Evolutionary conservation across 352 stramenopile species (phyloP).

Genomic region (Phytophthora sp.): DNA sequence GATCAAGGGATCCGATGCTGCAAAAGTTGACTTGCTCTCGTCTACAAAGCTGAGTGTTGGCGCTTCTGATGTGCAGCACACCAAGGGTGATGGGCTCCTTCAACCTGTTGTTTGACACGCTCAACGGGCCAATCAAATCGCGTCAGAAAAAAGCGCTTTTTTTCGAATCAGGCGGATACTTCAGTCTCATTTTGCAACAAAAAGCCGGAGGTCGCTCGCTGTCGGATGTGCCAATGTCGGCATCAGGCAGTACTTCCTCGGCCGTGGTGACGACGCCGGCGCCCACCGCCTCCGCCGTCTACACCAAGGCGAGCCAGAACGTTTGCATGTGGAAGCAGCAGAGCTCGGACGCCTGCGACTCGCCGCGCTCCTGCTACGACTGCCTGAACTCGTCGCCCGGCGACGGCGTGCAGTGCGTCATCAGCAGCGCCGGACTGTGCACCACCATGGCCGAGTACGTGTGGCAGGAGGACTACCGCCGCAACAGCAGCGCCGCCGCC

Average conservation of each 20-base stretch:
- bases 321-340: slow-evolving; percentile 40
- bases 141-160: neutral
- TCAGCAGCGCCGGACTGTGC: slow-evolving; percentile 35
- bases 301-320: slow-evolving; percentile 33
- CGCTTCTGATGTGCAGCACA: too few relatives aligned
- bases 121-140: neutral
- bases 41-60: too few relatives aligned
- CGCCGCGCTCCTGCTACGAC: slow-evolving; percentile 42
- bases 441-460: slow-evolving; percentile 37
- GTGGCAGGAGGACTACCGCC: slow-evolving; percentile 36
- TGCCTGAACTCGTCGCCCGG: slow-evolving; percentile 37
- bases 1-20: too few relatives aligned
- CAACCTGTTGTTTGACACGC: neutral
- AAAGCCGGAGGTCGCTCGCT: too few relatives aligned
- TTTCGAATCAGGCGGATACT: neutral
- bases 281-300: slow-evolving; percentile 3
- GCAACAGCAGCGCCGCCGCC: slow-evolving; percentile 26
- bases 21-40: too few relatives aligned
- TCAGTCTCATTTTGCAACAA: neutral
- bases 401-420: slow-evolving; percentile 28
- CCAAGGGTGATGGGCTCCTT: neutral
- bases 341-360: slow-evolving; percentile 30
- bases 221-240: too few relatives aligned
- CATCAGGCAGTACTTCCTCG: too few relatives aligned
- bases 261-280: neutral